A percentile compares a stretch with the other conserved stretches of the same genome.
Conservation (phyloP, 108 stramenopile genomes). For the Fragilariopsis cylindrus region DNA sequence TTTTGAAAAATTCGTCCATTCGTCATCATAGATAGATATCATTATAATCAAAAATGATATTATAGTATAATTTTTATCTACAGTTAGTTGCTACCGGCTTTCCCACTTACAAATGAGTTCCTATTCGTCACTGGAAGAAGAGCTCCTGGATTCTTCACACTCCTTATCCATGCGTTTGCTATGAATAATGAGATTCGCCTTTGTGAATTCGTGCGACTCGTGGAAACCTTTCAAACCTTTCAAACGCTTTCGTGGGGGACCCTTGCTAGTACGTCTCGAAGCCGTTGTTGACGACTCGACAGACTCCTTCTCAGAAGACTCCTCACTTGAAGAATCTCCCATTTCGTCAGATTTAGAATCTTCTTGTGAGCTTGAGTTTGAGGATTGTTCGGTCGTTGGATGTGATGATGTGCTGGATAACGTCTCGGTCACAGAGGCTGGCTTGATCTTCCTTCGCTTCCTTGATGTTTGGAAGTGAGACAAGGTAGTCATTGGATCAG, state of each 20-base stretch:
- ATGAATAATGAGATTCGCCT: conserved; percentile 32
- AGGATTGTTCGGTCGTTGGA: conserved; percentile 26
- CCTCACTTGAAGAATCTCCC: conserved; percentile 47
- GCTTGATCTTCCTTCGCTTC: conserved; percentile 5
- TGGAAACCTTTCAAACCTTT: conserved; percentile 24
- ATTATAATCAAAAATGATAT: background rate
- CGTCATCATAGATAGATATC: background rate
- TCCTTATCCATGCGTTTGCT: conserved; percentile 36
- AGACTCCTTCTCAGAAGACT: conserved; percentile 31
- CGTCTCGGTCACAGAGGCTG: conserved; percentile 40
- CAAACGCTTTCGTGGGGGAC: conserved; percentile 54
- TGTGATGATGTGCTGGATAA: conserved; percentile 43
- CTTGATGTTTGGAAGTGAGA: conserved; percentile 11
- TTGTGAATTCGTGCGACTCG: conserved; percentile 28
- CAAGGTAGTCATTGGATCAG: conserved; percentile 16
- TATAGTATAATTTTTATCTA: background rate
- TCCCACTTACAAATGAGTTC: background rate
- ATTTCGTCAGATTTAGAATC: conserved; percentile 42
- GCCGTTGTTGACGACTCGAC: conserved; percentile 1
- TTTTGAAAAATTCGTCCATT: background rate
- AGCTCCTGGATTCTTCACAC: background rate
- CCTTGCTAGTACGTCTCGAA: conserved; percentile 25
- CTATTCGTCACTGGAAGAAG: conserved; percentile 3
- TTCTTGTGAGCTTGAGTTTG: conserved; percentile 32
- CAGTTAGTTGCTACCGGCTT: background rate